Evolutionary conservation across 225 moss, liverwort and hornwort species (phyloP), one percentile per base, ranked within the genome.

Genomic region (Climacium dendroides): DNA sequence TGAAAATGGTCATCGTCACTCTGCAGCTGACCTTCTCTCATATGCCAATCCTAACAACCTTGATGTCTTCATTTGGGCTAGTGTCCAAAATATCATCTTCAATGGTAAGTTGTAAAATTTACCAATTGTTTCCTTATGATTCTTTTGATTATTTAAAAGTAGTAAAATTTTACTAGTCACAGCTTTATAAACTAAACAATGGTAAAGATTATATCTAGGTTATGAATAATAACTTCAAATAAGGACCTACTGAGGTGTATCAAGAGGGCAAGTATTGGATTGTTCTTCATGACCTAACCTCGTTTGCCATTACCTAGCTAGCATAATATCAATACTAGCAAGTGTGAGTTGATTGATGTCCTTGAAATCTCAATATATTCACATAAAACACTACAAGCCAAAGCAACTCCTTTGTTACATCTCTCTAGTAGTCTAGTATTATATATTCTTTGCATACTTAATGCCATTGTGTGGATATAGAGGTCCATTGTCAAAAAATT

Each of bases 11-110:
- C 89, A 86, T 19, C 95, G 94, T n/a, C 93, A 93, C 89, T 91
- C 93, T 6, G 91, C 93, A 45, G 90, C 93, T 0, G 95, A 98
- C 75, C 94, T 97, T 63, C 90, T 96, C 3, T 89, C 87, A 15
- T 75, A 90, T 58, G 95, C 94, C 1, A 89, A 95, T 25, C 70
- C 89, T 10, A 23, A 76, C 53, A 96, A 94, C 71, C 88, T 96
- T 32, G 78, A 80, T 35, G 91, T 97, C 53, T 88, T 90, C 43
- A 79, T 91, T 58, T 95, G 91, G 85, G 95, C 95, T 3, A 92
- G 34, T 37, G 96, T 80, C 4, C 92, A 94, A 66, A 90, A 80
- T 47, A 71, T 98, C 37, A 11, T 87, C 19, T 93, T 96, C 15
- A n/a, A 82, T 24, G 60, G 85, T 91, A 78, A 26, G 77, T 72